phyloP scores from a whole-genome alignment of 129 eudicot genomes.

The sunflower (Helianthus annuus) region DNA sequence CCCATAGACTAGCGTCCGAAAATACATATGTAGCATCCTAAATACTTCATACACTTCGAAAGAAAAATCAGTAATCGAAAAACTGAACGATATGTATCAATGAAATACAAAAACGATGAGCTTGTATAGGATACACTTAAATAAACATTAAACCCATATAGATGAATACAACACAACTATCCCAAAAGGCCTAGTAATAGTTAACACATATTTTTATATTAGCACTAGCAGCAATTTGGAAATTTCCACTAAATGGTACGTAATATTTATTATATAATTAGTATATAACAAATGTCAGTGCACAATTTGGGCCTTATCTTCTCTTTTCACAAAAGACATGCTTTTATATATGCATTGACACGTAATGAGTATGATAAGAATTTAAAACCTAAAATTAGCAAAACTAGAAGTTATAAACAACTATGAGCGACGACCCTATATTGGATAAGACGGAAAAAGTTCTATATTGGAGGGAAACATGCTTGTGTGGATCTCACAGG shows the following conservation, averaged over 20 bases:
- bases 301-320: background rate
- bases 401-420: background rate
- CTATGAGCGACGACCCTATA: background rate
- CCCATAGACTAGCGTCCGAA: no score
- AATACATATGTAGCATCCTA: no score
- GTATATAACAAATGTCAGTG: background rate
- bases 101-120: no score
- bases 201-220: background rate
- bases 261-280: background rate
- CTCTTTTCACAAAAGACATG: background rate
- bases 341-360: background rate
- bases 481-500: no score
- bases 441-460: constrained; percentile 3
- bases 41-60: no score
- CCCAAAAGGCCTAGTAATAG: background rate
- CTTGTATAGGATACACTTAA: no score
- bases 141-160: no score
- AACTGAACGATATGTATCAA: no score
- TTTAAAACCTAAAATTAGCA: background rate
- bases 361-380: background rate
- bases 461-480: no score
- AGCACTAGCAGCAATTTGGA: background rate
- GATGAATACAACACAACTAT: no score
- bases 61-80: no score
- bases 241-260: background rate